Percentiles rank a stretch among this genome's conserved stretches.
These are phyloP conservation scores for Aspergillus sp. DNA, from an alignment of 2,329 filamentous ascomycete genomes.

Conservation along the genomic window DNA sequence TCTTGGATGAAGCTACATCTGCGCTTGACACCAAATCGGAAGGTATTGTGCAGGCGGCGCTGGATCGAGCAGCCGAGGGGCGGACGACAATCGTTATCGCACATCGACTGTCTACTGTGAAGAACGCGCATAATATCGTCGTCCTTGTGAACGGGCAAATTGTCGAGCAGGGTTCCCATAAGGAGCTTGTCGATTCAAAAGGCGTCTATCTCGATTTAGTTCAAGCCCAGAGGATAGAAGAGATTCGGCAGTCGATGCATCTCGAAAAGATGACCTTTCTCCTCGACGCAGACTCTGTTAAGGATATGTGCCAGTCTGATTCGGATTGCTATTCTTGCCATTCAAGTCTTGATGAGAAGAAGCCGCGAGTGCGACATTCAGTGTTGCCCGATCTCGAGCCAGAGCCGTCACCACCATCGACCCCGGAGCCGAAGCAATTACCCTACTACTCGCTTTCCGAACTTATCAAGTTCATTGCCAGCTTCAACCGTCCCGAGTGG, in stretches of 20 bases:
- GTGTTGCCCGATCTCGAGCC: no score
- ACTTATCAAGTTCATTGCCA: conserved; percentile 69
- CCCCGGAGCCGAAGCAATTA: conserved; percentile 23
- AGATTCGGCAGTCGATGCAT: conserved; percentile 33
- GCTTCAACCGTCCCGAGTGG: conserved; percentile 71
- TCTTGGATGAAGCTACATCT: conserved; percentile 92
- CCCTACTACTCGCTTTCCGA: conserved; percentile 63
- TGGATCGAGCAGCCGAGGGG: conserved; percentile 77
- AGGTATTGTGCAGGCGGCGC: conserved; percentile 87
- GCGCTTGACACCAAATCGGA: conserved; percentile 92
- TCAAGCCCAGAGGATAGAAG: conserved; percentile 73
- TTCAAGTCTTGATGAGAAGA: no score
- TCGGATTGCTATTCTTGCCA: no score
- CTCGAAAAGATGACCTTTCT: conserved; percentile 28
- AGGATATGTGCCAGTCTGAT: conserved; percentile 1
- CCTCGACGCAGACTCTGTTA: conserved; percentile 22
- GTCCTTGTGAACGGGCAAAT: conserved; percentile 81
- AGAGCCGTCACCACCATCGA: conserved; percentile 33
- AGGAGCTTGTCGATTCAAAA: conserved; percentile 62
- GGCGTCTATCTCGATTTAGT: conserved; percentile 80
- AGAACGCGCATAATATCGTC: conserved; percentile 88
- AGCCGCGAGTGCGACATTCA: no score
- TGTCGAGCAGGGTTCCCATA: conserved; percentile 84
- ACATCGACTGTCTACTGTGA: conserved; percentile 90
- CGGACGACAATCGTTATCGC: conserved; percentile 95